These are phyloP conservation scores for Salix dunnii DNA, from an alignment of 345 rosid genomes.

Conservation along the genomic window DNA sequence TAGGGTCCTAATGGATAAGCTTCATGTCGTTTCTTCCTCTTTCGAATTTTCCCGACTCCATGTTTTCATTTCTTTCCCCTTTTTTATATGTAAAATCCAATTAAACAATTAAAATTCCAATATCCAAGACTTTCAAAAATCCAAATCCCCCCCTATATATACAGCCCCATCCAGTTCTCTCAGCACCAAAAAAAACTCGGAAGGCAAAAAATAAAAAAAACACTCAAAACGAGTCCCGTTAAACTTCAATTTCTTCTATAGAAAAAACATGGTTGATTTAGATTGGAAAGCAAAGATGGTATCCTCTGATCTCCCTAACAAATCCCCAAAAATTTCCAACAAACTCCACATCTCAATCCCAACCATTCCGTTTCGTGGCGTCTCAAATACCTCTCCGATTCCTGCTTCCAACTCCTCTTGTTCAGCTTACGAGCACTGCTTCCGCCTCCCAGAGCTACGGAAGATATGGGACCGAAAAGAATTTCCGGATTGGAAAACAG, in stretches of 20 bases:
- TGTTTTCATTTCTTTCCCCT: background rate
- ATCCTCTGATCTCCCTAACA: conserved; percentile 43
- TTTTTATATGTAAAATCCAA: background rate
- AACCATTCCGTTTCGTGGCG: conserved; percentile 12
- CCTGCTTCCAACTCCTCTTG: conserved; percentile 47
- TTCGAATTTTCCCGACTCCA: background rate
- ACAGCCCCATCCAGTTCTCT: background rate
- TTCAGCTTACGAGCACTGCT: conserved; percentile 70
- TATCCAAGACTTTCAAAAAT: background rate
- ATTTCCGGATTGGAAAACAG: conserved; percentile 65
- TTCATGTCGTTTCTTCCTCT: background rate
- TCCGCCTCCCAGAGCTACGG: conserved; percentile 67
- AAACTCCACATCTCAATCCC: conserved; percentile 50
- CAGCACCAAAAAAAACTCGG: background rate
- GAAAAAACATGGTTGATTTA: conserved; percentile 59
- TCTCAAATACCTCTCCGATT: conserved; percentile 24
- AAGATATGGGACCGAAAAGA: conserved; percentile 43
- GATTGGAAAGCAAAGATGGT: conserved; percentile 54
- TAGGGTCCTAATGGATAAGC: conserved; percentile 41
- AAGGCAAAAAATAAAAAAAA: background rate
- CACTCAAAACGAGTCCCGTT: background rate
- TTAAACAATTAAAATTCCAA: background rate
- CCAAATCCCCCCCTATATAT: conserved; percentile 22
- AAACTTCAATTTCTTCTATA: background rate
- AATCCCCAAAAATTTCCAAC: conserved; percentile 37